Percentiles rank a stretch among this genome's conserved stretches.
These are phyloP conservation scores for Yamadazyma epiphylla DNA, from an alignment of 1,139 yeast species.

Conservation along the genomic window DNA sequence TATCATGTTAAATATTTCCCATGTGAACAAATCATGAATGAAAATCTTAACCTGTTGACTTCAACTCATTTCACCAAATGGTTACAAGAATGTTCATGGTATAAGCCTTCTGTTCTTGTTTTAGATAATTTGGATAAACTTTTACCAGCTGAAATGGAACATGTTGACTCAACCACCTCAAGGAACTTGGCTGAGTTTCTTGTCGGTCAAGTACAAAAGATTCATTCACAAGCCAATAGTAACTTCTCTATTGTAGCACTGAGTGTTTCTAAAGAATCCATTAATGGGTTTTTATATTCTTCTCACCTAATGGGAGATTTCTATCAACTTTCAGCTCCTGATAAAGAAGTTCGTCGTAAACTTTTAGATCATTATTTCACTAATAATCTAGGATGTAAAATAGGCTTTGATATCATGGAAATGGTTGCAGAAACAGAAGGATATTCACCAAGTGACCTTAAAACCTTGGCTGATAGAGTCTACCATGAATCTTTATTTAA, in stretches of 20 bases:
- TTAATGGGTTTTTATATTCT: slow-evolving; percentile 59
- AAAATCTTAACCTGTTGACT: slow-evolving; percentile 45
- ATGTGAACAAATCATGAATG: slow-evolving; percentile 58
- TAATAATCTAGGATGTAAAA: slow-evolving; percentile 24
- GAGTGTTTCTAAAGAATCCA: slow-evolving; percentile 58
- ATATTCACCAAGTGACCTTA: slow-evolving; percentile 78
- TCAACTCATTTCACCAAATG: slow-evolving; percentile 43
- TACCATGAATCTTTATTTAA: slow-evolving; percentile 59
- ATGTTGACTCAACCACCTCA: slow-evolving; percentile 58
- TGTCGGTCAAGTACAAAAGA: slow-evolving; percentile 36
- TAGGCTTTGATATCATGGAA: slow-evolving; percentile 58
- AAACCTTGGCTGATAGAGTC: slow-evolving; percentile 68
- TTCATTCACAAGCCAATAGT: slow-evolving; percentile 36
- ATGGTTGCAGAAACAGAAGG: slow-evolving; percentile 85
- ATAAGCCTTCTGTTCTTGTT: slow-evolving; percentile 69
- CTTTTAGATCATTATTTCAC: slow-evolving; percentile 48
- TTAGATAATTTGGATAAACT: slow-evolving; percentile 81
- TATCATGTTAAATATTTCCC: slow-evolving; percentile 41
- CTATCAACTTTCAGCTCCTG: slow-evolving; percentile 65
- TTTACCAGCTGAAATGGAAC: slow-evolving; percentile 70
- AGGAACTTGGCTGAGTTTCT: slow-evolving; percentile 53
- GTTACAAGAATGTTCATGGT: slow-evolving; percentile 69
- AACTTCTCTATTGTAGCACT: slow-evolving; percentile 55
- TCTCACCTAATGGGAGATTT: slow-evolving; percentile 70
- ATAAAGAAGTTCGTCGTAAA: slow-evolving; percentile 53